Base-by-base conservation (phyloP, 2,329 filamentous ascomycete species). In the Colletotrichum godetiae region DNA sequence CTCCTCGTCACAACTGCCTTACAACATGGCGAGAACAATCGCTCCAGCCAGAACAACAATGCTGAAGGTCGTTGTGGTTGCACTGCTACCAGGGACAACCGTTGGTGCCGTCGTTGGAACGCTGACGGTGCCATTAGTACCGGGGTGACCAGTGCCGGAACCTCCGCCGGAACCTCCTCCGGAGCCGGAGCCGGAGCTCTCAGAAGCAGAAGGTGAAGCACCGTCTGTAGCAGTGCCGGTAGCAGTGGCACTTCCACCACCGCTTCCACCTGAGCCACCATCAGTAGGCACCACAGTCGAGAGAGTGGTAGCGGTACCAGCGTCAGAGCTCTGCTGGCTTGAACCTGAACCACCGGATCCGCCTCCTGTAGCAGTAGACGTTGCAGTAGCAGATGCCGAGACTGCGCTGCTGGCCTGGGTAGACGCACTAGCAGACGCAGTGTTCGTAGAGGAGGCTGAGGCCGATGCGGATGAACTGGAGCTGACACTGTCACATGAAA, bases 401-500 rank as follows among this genome's bases (percentile, higher is more conserved):
- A 33, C 64, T 4, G 73, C 61, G 13, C 22, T 49, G 31, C 67
- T 72, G 12, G 78, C 15, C 35, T 57, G 58, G 10, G 49, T 77
- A 58, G 76, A 75, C 5, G 72, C 68, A 33, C 63, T 72, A 53
- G 68, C 24, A 15, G 73, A 59, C 1, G 73, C 71, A 19, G 74
- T 72, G 3, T 76, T 74, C 7, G 78, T 77, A 5, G 76, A 76
- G 12, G 78, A 72, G 6, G 79, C 35, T 49, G 67, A 22, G 24
- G 55, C 42, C 12, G 67, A 62, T 11, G 74, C 70, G 13, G 67
- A 75, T 24, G 60, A 57, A 12, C 57, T n/a, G 22, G 72, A 69
- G 61, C 22, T 67, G 77, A 78, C 75, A 72, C 79, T 81, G 68
- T 83, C 80, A 85, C 91, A 94, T 57, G 88, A 88, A 67, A 93